A percentile compares a stretch with the other conserved stretches of the same genome.
These are phyloP conservation scores for Withania somnifera DNA, from an alignment of 305 asterid genomes.

Conservation along the genomic window DNA sequence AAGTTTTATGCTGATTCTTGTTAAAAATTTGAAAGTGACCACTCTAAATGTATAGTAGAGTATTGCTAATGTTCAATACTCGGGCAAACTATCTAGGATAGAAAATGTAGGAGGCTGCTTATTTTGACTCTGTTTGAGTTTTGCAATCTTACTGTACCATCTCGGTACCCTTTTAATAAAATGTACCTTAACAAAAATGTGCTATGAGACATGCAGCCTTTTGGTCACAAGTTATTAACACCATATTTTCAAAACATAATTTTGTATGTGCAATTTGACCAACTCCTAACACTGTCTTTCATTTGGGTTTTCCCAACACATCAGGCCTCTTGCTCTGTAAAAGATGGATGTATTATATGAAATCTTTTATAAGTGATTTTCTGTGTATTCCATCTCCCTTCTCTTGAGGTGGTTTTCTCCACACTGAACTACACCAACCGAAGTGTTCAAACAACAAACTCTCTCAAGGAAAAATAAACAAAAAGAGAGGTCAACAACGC, in stretches of 20 bases:
- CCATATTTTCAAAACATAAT: neutral
- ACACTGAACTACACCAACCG: neutral
- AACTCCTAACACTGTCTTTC: neutral
- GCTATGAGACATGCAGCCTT: neutral
- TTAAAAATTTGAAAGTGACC: neutral
- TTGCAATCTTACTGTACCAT: neutral
- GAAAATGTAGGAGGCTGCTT: neutral
- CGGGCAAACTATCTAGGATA: neutral
- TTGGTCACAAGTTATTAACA: neutral
- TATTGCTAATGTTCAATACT: neutral
- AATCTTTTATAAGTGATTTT: neutral
- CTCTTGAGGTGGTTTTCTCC: neutral
- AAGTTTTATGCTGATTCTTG: conserved; percentile 10
- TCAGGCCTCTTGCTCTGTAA: neutral
- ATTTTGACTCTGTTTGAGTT: neutral
- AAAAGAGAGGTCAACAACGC: neutral
- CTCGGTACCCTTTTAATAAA: neutral
- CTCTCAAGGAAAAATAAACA: neutral
- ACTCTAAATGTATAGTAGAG: neutral
- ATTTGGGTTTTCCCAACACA: neutral
- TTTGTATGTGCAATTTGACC: neutral
- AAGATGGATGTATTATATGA: neutral
- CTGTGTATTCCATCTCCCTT: neutral
- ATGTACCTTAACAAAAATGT: neutral
- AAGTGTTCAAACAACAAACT: neutral